Evolutionary conservation across 2,329 filamentous ascomycete genomes (phyloP), one percentile per base, ranked within the genome.

Genomic region (Sclerotinia sclerotiorum): DNA sequence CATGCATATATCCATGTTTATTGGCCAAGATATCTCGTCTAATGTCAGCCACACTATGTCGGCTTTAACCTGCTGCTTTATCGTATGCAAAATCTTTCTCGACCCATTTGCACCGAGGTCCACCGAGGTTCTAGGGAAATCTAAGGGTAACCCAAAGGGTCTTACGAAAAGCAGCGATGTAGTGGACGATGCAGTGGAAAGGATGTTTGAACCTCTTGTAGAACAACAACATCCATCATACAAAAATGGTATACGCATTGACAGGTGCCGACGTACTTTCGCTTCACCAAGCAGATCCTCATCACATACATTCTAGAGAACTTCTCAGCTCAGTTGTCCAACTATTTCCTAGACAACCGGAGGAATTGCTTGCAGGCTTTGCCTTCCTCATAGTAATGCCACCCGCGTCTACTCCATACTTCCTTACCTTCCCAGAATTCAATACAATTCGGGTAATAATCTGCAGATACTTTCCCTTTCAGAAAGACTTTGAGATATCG

Each of bases 91-190:
- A 35, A 24, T 42, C 49, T 60, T 52, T n/a, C 24, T 51, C 35
- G 8, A 44, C 51, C 17, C 6, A n/a, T 51, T 60, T 60, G 55
- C 32, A 19, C 65, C 65, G 55, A 60, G 54, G 65, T 49, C 1
- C 39, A 19, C 46, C 46, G 46, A 52, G 55, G 65, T 67, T 39
- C 44, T 32, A 44, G 11, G 39, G 24, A 7, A 46, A 57, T 46
- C n/a, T 32, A 44, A 44, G 19, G 27, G 19, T 6, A 32, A 65
- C 32, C 17, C 21, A 39, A 17, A 39, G 15, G 29, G 55, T 67
- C 35, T 65, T 51, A 56, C 62, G 29, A 57, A 67, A 67, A 67
- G 65, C 65, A 52, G 65, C 65, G 32, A 32, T 29, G 65, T 21
- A 35, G 29, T 48, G 24, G 15, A 29, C 65, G 24, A 32, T 29